Percentiles rank a stretch among this genome's conserved stretches.
These are phyloP conservation scores for Acer negundo DNA, from an alignment of 345 rosid species.

Conservation along the genomic window DNA sequence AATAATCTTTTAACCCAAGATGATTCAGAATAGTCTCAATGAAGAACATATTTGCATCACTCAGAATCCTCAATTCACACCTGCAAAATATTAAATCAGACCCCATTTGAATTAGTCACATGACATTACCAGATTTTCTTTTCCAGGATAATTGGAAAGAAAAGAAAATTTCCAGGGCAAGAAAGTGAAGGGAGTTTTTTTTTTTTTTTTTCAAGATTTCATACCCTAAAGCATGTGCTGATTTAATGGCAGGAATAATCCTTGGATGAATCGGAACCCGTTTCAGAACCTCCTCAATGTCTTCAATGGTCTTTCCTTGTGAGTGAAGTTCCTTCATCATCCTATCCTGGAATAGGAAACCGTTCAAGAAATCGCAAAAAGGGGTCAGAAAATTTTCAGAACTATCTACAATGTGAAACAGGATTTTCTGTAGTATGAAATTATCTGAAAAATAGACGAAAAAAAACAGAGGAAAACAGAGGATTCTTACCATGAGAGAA, in stretches of 20 bases:
- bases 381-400: neutral
- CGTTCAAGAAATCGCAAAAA: neutral
- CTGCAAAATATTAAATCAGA: conserved; percentile 31
- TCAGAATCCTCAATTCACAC: conserved; percentile 79
- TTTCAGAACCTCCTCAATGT: conserved; percentile 54
- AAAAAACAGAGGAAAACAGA: neutral
- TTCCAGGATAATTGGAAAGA: neutral
- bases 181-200: neutral
- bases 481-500: conserved; percentile 61
- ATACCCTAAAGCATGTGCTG: conserved; percentile 81
- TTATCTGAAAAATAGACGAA: neutral
- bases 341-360: conserved; percentile 49
- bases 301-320: conserved; percentile 59
- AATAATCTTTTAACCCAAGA: conserved; percentile 55
- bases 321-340: conserved; percentile 79
- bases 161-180: neutral
- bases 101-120: neutral
- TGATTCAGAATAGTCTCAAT: conserved; percentile 71
- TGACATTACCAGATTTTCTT: neutral
- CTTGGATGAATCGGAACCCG: conserved; percentile 65
- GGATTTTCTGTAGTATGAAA: neutral
- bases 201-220: neutral
- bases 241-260: conserved; percentile 63
- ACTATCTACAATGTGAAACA: too few species aligned
- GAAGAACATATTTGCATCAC: conserved; percentile 80